Conservation (phyloP, 495 filamentous ascomycete species). For the Neurospora sp. region DNA sequence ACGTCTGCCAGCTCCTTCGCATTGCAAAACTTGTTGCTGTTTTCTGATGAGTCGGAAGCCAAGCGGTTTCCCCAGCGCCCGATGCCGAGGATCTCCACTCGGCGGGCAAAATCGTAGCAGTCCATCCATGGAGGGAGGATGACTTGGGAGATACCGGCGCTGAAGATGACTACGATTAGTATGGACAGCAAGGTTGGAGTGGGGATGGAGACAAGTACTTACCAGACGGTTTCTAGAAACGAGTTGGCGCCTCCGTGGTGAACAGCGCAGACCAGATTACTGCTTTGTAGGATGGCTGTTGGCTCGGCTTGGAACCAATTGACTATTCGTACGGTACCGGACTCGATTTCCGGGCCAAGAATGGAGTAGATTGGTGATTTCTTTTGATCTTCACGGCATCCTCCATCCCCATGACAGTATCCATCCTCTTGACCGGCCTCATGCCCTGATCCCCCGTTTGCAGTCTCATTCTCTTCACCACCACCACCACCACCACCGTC, state of each 20-base stretch:
- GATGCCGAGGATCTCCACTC: conserved; percentile 41
- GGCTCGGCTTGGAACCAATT: conserved; percentile 31
- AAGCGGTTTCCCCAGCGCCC: conserved; percentile 36
- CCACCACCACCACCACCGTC: not conserved
- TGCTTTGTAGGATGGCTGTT: conserved; percentile 24
- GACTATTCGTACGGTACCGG: conserved; percentile 17
- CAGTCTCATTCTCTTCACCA: not conserved
- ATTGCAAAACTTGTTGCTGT: conserved; percentile 2
- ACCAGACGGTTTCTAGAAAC: conserved; percentile 32
- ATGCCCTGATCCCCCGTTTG: not conserved
- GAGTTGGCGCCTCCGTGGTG: conserved; percentile 38
- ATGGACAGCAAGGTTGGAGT: too few species aligned
- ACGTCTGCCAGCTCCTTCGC: conserved; percentile 9
- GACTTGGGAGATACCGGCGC: conserved; percentile 40
- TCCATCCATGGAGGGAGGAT: conserved; percentile 45
- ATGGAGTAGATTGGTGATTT: conserved; percentile 2
- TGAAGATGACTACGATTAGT: conserved; percentile 4
- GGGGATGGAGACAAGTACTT: not conserved
- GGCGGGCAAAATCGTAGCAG: conserved; percentile 41
- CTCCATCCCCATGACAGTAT: not conserved
- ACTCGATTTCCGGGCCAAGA: conserved; percentile 12
- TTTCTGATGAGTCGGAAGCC: not conserved
- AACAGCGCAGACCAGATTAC: conserved; percentile 27
- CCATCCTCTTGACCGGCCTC: not conserved
- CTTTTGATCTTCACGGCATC: too few species aligned